These are phyloP conservation scores for Penicillium coprophilum DNA, from an alignment of 495 filamentous ascomycete genomes.

Conservation along the genomic window DNA sequence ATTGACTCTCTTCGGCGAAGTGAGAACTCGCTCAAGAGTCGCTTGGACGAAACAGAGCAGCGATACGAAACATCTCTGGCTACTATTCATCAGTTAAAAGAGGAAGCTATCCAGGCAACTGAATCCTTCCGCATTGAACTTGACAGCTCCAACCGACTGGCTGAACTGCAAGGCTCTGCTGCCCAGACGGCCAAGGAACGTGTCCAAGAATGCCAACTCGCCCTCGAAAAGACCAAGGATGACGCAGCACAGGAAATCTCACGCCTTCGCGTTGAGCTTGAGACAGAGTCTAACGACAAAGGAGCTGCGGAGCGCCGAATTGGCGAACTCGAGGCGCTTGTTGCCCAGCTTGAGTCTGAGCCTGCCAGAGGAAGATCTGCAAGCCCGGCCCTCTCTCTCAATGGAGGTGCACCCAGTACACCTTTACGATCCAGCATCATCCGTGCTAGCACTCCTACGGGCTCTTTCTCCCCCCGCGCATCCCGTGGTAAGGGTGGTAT, in stretches of 20 bases:
- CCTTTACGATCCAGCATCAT: slow-evolving; percentile 38
- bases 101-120: slow-evolving; percentile 71
- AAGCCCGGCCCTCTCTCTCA: slow-evolving; percentile 53
- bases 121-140: slow-evolving; percentile 82
- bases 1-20: slow-evolving; percentile 75
- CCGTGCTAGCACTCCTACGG: slow-evolving; percentile 45
- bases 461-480: slow-evolving; percentile 56
- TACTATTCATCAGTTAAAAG: slow-evolving; percentile 80
- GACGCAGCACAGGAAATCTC: slow-evolving; percentile 80
- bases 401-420: slow-evolving; percentile 50
- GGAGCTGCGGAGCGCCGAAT: slow-evolving; percentile 66
- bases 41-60: slow-evolving; percentile 77
- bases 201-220: slow-evolving; percentile 75
- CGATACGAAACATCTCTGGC: slow-evolving; percentile 81
- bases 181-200: slow-evolving; percentile 76
- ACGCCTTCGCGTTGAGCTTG: slow-evolving; percentile 71
- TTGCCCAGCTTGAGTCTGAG: slow-evolving; percentile 65
- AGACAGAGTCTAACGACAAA: slow-evolving; percentile 74
- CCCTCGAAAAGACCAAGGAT: slow-evolving; percentile 75
- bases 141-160: slow-evolving; percentile 73
- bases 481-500: slow-evolving; percentile 57
- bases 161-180: slow-evolving; percentile 80
- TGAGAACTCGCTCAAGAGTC: slow-evolving; percentile 74
- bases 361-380: slow-evolving; percentile 38
- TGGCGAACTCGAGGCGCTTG: slow-evolving; percentile 69